phyloP scores from a whole-genome alignment of 495 filamentous ascomycete genomes.

The Aspergillus taichungensis region DNA sequence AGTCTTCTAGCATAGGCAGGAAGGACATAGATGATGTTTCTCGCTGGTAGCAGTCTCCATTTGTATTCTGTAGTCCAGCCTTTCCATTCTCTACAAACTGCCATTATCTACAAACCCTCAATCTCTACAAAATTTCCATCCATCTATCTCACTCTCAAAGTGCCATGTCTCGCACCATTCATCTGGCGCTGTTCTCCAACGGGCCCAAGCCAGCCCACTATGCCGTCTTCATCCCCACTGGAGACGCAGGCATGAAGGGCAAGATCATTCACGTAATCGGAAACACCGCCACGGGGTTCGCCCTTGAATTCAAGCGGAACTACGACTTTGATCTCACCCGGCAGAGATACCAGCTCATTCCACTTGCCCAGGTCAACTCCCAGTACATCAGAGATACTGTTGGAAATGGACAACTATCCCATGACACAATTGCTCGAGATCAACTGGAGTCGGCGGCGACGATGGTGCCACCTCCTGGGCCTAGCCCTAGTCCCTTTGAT shows the following conservation, averaged over 20 bases:
- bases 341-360: conserved; percentile 11
- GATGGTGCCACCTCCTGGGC: conserved; percentile 8
- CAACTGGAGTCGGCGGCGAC: conserved; percentile 14
- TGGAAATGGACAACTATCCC: conserved; percentile 4
- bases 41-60: too few relatives aligned
- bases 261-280: conserved; percentile 13
- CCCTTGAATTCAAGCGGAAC: conserved; percentile 19
- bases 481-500: conserved; percentile 12
- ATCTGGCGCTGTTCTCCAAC: conserved; percentile 13
- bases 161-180: conserved; percentile 9
- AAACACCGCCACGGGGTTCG: conserved; percentile 15
- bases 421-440: conserved; percentile 15
- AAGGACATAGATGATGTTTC: too few relatives aligned
- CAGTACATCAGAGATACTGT: conserved; percentile 12
- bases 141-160: too few relatives aligned
- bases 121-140: too few relatives aligned
- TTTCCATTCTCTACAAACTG: too few relatives aligned
- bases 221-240: conserved; percentile 12
- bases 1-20: too few relatives aligned
- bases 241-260: conserved; percentile 2
- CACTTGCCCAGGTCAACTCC: conserved; percentile 11
- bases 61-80: too few relatives aligned
- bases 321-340: conserved; percentile 9
- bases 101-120: too few relatives aligned
- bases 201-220: conserved; percentile 11